Evolutionary conservation across 345 rosid genomes (phyloP), one percentile per base, ranked within the genome.

Genomic region (Eucalyptus lansdowneana): DNA sequence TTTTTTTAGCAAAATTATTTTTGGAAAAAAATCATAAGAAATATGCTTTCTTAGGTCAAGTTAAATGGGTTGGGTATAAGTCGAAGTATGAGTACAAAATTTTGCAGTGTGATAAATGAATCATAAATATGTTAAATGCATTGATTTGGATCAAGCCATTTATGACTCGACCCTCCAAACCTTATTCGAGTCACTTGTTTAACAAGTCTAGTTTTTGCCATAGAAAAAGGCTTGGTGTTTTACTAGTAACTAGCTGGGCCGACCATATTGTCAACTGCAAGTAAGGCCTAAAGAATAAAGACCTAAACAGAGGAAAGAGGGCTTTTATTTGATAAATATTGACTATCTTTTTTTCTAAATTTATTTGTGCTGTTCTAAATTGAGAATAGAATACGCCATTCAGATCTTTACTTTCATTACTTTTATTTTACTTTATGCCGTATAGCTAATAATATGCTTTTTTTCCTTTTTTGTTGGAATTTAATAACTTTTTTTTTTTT

Each of bases 81-180:
- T 50, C 6, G 3, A 34, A 50, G 3, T 50, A 50, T 50, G 51
- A 17, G 3, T 50, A 50, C 1, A 50, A 50, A 50, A 5, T 14
- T 50, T 50, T 50, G 17, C 7, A 5, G 17, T 14, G 6, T 14
- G 51, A 50, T 50, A 50, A 50, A 6, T 50, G 51, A 1, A 0
- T 50, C 6, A 50, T 14, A 14, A 50, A 14, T 50, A 50, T 0
- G 5, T 50, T 50, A 14, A 50, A 50, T 50, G 3, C 0, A 0
- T 50, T 50, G 51, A 50, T 50, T 50, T 50, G 51, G 50, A 3
- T 49, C 3, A 1, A 5, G 14, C 6, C 2, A 50, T 50, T 50
- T 50, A 50, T 50, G 5, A 50, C 16, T 50, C 2, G 16, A 50
- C 16, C 51, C 6, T 50, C 14, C 6, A 50, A 50, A 50, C 6